Base-by-base conservation (phyloP, 2,329 filamentous ascomycete species). In the Aspergillus nomiae region DNA sequence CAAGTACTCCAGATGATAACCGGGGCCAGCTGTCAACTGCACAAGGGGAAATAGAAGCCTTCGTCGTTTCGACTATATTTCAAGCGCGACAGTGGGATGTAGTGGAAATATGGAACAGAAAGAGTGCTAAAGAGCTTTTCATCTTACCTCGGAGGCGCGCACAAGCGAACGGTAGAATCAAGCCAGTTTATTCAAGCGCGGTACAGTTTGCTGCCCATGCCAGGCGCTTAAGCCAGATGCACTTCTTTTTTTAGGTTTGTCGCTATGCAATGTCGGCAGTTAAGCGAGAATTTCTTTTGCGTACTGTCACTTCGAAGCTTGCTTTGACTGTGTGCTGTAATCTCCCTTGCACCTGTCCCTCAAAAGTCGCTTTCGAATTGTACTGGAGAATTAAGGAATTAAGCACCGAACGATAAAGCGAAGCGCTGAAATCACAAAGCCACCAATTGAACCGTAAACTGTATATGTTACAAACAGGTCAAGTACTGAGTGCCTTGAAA, bases 141-240 rank as follows among this genome's bases (percentile, higher is more conserved):
- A 66, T 65, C 73, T 75, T 69, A 77, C 76, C 70, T 70, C 56
- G 58, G 60, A 68, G 64, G 67, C 67, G 67, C 68, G 65, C 70
- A 65, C 72, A 76, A 74, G 72, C 66, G 57, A 57, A 58, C 21
- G 43, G 56, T 61, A 62, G 60, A 50, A 56, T 58, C 56, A 54
- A 57, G 65, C 62, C 61, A 67, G 66, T 67, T 66, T 57, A 54
- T 62, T 64, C 68, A 74, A 70, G 68, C 65, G 66, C 65, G 67
- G 66, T 65, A 63, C 50, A 64, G 71, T 67, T 64, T 62, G 69
- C 75, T 73, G 64, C 71, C 71, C 73, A 66, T 66, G 63, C 56
- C 65, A 63, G 66, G 72, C 71, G 71, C 70, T 65, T 68, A 67
- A 60, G 55, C 43, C 34, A 46, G n/a, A 60, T 45, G 41, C 56